Evolutionary conservation across 2,329 filamentous ascomycete species (phyloP).

Genomic region (Fusarium sp.): DNA sequence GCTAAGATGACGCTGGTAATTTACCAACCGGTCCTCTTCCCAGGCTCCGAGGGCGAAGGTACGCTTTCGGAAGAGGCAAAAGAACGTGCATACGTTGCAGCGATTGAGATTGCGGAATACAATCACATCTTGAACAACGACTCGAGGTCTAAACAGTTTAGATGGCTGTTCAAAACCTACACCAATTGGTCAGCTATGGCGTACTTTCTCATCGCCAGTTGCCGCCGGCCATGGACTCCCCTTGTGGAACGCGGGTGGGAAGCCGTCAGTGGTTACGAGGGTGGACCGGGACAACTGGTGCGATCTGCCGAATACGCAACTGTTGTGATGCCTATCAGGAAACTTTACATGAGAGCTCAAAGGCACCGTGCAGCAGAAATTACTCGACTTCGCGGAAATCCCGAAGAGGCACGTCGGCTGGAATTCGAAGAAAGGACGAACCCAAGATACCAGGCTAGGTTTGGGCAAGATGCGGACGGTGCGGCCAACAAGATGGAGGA

Average conservation of each 20-base stretch:
- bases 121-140: constrained; percentile 72
- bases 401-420: constrained; percentile 58
- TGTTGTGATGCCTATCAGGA: constrained; percentile 64
- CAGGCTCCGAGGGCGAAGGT: constrained; percentile 62
- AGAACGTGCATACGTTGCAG: constrained; percentile 75
- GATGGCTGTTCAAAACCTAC: constrained; percentile 62
- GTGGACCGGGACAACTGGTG: constrained; percentile 53
- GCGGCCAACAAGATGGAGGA: constrained; percentile 58
- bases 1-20: constrained; percentile 82
- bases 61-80: constrained; percentile 69
- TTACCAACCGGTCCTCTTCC: constrained; percentile 76
- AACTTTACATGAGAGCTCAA: constrained; percentile 62
- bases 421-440: constrained; percentile 60
- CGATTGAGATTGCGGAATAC: constrained; percentile 78
- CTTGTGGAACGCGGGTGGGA: constrained; percentile 62
- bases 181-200: constrained; percentile 62
- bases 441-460: constrained; percentile 53
- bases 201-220: constrained; percentile 58
- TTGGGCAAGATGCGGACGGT: constrained; percentile 58
- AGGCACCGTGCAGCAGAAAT: constrained; percentile 63
- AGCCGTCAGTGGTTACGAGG: constrained; percentile 53
- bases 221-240: constrained; percentile 59
- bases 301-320: constrained; percentile 57
- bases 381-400: constrained; percentile 57
- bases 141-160: constrained; percentile 54